A percentile compares a stretch with the other conserved stretches of the same genome.
Conservation (phyloP, 169 alveolate species). For the Babesia gibsoni region DNA sequence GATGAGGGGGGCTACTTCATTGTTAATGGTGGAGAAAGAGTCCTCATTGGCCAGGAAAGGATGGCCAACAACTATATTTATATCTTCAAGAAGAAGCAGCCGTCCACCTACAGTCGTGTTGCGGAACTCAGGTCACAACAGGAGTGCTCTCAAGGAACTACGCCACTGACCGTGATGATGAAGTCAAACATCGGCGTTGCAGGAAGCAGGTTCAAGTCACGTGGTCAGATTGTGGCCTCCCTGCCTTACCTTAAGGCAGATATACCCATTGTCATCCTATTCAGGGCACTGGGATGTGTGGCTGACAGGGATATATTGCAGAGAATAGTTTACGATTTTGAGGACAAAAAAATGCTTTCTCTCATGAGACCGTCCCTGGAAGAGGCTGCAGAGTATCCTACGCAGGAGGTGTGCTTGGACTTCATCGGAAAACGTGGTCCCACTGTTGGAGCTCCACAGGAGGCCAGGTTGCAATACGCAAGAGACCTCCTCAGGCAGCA, state of each 20-base stretch:
- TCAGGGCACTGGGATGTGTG: slow-evolving; percentile 96
- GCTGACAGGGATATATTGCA: slow-evolving; percentile 87
- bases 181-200: slow-evolving; percentile 67
- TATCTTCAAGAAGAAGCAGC: slow-evolving; percentile 95
- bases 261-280: slow-evolving; percentile 94
- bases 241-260: slow-evolving; percentile 94
- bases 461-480: slow-evolving; percentile 92
- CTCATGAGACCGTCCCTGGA: slow-evolving; percentile 92
- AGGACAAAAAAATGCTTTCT: slow-evolving; percentile 95
- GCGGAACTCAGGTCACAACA: slow-evolving; percentile 95
- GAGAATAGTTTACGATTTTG: slow-evolving; percentile 90
- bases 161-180: slow-evolving; percentile 89
- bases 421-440: slow-evolving; percentile 94
- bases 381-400: slow-evolving; percentile 90
- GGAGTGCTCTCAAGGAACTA: slow-evolving; percentile 92
- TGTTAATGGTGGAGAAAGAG: slow-evolving; percentile 99
- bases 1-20: slow-evolving; percentile 99
- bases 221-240: slow-evolving; percentile 94
- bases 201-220: slow-evolving; percentile 69
- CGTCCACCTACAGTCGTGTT: slow-evolving; percentile 95
- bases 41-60: slow-evolving; percentile 98
- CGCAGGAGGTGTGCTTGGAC: slow-evolving; percentile 89
- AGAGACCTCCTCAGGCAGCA: slow-evolving; percentile 92
- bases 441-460: slow-evolving; percentile 89
- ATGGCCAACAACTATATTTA: slow-evolving; percentile 99